Conservation (phyloP, 1,284 basidiomycete species). For the Naganishia liquefaciens region DNA sequence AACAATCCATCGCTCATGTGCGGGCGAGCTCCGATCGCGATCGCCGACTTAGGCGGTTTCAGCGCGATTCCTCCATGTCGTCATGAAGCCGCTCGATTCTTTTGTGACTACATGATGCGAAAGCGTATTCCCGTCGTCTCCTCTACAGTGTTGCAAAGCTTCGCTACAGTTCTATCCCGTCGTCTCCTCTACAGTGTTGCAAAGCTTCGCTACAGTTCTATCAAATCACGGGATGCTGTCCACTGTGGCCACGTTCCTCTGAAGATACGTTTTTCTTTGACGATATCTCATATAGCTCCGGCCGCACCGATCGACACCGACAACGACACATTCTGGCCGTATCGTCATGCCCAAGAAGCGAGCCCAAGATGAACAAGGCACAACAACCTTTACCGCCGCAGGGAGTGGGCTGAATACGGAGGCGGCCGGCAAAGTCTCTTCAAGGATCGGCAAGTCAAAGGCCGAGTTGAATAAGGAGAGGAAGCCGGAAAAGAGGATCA, state of each 20-base stretch:
- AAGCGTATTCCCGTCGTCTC: too few relatives aligned
- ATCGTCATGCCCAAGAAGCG: slow-evolving; percentile 21
- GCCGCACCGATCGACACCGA: background rate
- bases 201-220: background rate
- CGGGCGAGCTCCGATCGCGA: background rate
- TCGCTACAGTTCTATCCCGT: background rate
- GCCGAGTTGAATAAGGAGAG: slow-evolving; percentile 14
- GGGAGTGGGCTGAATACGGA: slow-evolving; percentile 31
- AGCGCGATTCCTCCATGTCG: background rate
- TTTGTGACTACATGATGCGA: background rate
- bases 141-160: background rate
- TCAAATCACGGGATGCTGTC: background rate
- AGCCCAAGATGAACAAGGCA: slow-evolving; percentile 17
- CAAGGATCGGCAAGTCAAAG: slow-evolving; percentile 17
- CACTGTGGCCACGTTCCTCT: too few relatives aligned
- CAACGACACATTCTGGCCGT: background rate
- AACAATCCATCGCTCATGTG: too few relatives aligned
- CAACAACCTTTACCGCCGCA: slow-evolving; percentile 27
- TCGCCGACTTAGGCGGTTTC: background rate
- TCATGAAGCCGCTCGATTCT: background rate
- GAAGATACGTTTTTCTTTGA: too few relatives aligned
- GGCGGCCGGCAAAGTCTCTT: slow-evolving; percentile 18
- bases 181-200: background rate
- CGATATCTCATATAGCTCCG: too few relatives aligned
- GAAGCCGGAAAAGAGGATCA: slow-evolving; percentile 25